Evolutionary conservation across 441 rosid species (phyloP), one percentile per base, ranked within the genome.

Genomic region (Adansonia gregorii): DNA sequence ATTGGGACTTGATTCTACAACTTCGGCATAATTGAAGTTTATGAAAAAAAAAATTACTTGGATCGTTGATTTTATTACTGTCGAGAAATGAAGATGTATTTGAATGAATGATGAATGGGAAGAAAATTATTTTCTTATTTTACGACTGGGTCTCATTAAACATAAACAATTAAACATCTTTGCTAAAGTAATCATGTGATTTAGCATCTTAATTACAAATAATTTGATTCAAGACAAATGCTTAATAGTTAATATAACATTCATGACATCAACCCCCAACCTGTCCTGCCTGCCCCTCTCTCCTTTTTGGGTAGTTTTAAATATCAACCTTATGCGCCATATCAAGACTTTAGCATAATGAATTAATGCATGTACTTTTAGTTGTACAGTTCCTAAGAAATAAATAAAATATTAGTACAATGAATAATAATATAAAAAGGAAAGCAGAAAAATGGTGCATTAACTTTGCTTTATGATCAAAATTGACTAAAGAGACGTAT

Each of bases 291-390:
- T 27, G n/a, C n/a, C 20, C 41, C 35, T 72, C 35, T 72, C 20
- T 48, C 10, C 49, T 66, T 66, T 55, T 31, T 48, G 68, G 9
- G 51, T 41, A 10, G 74, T 43, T 35, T 72, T 72, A 14, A 80
- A 76, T 76, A 67, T 74, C 65, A 58, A 65, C 61, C 58, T 67
- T 80, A 55, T 58, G 66, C 19, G 74, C 69, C 77, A 46, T 68
- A 68, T 41, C 48, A 66, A 54, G 15, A 72, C 55, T 70, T 56
- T 76, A 64, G 22, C 61, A 46, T 46, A 27, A 55, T 11, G 71
- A 54, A 72, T 35, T 6, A 78, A 66, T 48, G 24, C 11, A 46
- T 39, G 43, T 27, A 58, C 78, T 64, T 63, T 75, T 27, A 24
- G 59, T 24, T 49, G 60, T 49, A 63, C 61, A 65, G 45, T 46